Evolutionary conservation across 192 early-diverging fungal species (phyloP), one percentile per base, ranked within the genome.

Genomic region (Dimargaris cristalligena): DNA sequence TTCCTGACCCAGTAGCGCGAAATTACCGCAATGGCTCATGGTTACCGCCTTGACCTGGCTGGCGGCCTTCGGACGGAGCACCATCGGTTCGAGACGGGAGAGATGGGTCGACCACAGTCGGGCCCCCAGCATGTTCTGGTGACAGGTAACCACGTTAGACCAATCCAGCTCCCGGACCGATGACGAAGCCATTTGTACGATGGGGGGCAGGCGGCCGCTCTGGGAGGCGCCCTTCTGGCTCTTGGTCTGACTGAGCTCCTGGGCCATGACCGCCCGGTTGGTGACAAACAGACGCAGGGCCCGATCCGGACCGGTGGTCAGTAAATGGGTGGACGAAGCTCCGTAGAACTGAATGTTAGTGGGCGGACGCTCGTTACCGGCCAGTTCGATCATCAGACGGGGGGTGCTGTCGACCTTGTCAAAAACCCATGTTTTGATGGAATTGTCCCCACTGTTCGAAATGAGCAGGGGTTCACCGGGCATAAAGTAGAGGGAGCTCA

Each of bases 361-460:
- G 23, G 96, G 94, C 32, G 94, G 88, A 16, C 79, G 72, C 63
- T 79, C 74, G 77, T 97, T 93, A 3, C 96, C 96, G 51, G 79
- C 80, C 18, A 91, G 82, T 9, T 78, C 85, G 33, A 87, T 91
- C 54, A 94, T 71, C 9, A 94, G 70, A 9, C 89, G 79, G 29
- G 91, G 90, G 14, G 70, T 66, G 29, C 85, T 85, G 67, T 92
- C 90, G 4, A 77, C 61, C 18, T 74, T 77, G 63, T 99, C 94
- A 74, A 97, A 99, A 34, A 94, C 80, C 92, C 94, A 99, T 73
- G 92, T 85, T 74, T 92, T 91, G 59, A 99, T 77, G 28, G 92
- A 72, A 62, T 99, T 99, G 71, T 99, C 95, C 2, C 75, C 69
- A 31, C 87, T 84, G 23, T 88, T 88, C 6, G 89, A 91, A 29